Base-by-base conservation (phyloP, 495 filamentous ascomycete genomes). In the Trichocladium uniseriatum region DNA sequence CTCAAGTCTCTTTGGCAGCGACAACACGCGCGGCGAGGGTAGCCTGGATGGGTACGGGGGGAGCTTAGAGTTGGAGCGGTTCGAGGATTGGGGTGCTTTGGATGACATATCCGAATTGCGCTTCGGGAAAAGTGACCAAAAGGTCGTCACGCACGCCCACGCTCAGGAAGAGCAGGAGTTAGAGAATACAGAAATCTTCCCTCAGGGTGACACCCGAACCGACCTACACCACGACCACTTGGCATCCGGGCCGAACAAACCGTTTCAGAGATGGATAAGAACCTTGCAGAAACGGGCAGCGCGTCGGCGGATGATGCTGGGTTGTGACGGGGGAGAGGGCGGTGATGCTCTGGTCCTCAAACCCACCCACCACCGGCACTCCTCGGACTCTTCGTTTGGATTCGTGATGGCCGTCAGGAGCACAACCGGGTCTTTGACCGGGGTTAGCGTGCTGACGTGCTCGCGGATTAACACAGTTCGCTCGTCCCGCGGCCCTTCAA, bases 341-440 rank as follows among this genome's bases (percentile, higher is more conserved):
- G 24, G 24, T 3, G 24, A 27, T 3, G 28, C 78, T 73, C 66
- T 72, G 64, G 35, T 61, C 59, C 22, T 51, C 63, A 11, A 63
- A 69, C n/a, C 52, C 39, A 10, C 34, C 2, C 51, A 65, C 44
- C 80, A 76, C 61, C 73, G 80, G 53, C 78, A 79, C 2, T 89
- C 86, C 1, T 77, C 76, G 3, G 75, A 72, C 24, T 86, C 85
- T 18, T 94, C 89, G 6, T 79, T 83, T 50, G 79, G 69, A 7
- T 84, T 87, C 47, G 77, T 95, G 19, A 79, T 81, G 14, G 82
- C 78, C 10, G 77, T 91, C 45, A 90, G 83, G 58, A 90, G 87
- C 18, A 80, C 84, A 32, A 85, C 80, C 38, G 69, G 85, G 22
- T 94, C 84, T 45, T 67, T 86, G 35, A 75, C 80, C 11, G 87